Percentiles rank a stretch among this genome's conserved stretches.
phyloP scores from a whole-genome alignment of 1,284 basidiomycete genomes.

The Papiliotrema flavescens region DNA sequence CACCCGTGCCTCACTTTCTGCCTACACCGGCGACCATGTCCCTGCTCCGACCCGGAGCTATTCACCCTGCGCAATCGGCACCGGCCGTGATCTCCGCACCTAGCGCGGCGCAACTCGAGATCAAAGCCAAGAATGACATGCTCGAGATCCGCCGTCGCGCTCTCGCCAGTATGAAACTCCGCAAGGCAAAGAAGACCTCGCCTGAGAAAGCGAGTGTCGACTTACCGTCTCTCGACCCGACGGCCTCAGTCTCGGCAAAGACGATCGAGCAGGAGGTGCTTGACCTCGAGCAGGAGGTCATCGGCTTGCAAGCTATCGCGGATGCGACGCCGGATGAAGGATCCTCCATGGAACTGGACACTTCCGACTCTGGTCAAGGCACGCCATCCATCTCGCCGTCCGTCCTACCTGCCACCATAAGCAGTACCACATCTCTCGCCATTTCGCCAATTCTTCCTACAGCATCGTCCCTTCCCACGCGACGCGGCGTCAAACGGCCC shows the following conservation, averaged over 20 bases:
- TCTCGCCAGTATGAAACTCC: constrained; percentile 30
- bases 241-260: not conserved
- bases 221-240: not conserved
- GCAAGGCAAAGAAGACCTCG: not conserved
- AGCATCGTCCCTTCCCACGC: constrained; percentile 3
- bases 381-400: too few relatives aligned
- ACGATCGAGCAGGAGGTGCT: constrained; percentile 29
- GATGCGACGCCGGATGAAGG: constrained; percentile 7
- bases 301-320: constrained; percentile 12
- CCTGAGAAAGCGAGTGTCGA: not conserved
- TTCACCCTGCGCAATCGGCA: too few relatives aligned
- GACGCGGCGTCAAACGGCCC: constrained; percentile 31
- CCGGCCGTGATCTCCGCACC: too few relatives aligned
- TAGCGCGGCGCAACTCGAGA: constrained; percentile 1
- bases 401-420: too few relatives aligned
- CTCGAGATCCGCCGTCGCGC: constrained; percentile 31
- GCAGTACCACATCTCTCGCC: not conserved
- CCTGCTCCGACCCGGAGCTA: too few relatives aligned
- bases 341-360: constrained; percentile 28
- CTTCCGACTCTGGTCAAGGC: constrained; percentile 37
- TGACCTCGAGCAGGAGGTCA: constrained; percentile 29
- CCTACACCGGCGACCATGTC: too few relatives aligned
- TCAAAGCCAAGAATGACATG: constrained; percentile 18
- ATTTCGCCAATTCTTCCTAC: not conserved
- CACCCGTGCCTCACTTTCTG: too few relatives aligned